Evolutionary conservation across 2,329 filamentous ascomycete species (phyloP).

Genomic region (Fusarium newnesense): DNA sequence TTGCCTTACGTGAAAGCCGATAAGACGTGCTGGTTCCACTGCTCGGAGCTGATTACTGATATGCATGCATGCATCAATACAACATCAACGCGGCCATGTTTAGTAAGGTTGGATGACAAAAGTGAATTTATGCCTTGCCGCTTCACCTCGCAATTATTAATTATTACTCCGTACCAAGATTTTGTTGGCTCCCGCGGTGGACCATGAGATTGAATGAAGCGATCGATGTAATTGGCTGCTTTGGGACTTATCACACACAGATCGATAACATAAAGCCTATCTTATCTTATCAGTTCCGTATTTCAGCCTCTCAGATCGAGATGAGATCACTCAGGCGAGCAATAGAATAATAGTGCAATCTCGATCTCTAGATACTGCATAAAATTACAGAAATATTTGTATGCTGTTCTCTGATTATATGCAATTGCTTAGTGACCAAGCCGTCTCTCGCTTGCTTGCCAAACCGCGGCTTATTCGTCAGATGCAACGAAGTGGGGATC

Average conservation of each 20-base stretch:
- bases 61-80: neutral
- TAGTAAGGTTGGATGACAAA: neutral
- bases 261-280: neutral
- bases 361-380: neutral
- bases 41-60: neutral
- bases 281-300: neutral
- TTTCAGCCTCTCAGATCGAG: fast-evolving
- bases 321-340: neutral
- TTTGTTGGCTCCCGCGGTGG: neutral
- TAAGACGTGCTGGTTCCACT: neutral
- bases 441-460: neutral
- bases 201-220: no score
- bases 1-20: neutral
- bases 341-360: neutral
- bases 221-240: neutral
- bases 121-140: neutral
- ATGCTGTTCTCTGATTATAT: neutral
- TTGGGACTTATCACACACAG: neutral
- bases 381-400: fast-evolving
- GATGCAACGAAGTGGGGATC: neutral
- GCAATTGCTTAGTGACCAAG: neutral
- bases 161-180: neutral
- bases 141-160: neutral
- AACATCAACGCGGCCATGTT: neutral
- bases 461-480: neutral